A percentile compares a stretch with the other conserved stretches of the same genome.
Evolutionary conservation across 2,329 filamentous ascomycete species (phyloP).

Genomic region (Cordyceps javanica): DNA sequence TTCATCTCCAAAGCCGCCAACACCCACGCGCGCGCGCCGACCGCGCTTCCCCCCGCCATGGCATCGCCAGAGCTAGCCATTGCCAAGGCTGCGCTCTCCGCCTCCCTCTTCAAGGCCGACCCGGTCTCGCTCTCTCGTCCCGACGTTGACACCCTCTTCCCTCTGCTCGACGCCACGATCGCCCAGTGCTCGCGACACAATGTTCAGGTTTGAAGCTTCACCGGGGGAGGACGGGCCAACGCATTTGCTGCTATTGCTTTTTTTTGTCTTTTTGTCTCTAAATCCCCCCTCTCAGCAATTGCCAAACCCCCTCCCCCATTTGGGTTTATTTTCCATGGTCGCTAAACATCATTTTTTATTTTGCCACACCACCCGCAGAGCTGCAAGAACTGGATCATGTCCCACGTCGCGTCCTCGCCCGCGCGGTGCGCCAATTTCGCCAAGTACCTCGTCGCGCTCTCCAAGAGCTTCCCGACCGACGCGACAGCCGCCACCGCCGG

Average conservation of each 20-base stretch:
- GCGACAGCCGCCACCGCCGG: too few species aligned
- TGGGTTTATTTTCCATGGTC: not conserved
- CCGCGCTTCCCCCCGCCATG: conserved; percentile 38
- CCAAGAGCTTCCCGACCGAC: conserved; percentile 36
- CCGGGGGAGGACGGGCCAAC: not conserved
- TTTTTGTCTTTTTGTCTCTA: too few species aligned
- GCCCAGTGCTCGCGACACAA: conserved; percentile 70
- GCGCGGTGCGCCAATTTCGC: conserved; percentile 61
- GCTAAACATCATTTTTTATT: conserved; percentile 14
- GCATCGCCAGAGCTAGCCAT: conserved; percentile 65
- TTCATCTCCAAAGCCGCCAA: not conserved
- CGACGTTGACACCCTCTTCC: conserved; percentile 64
- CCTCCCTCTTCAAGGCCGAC: conserved; percentile 67
- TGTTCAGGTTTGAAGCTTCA: conserved; percentile 72
- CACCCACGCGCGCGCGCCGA: too few species aligned
- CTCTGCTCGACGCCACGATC: conserved; percentile 57
- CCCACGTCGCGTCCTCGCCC: conserved; percentile 62
- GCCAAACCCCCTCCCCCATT: not conserved
- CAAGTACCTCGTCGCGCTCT: conserved; percentile 68
- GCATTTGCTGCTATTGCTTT: not conserved
- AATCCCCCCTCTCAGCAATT: not conserved
- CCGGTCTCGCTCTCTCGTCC: conserved; percentile 62
- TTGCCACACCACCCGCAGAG: conserved; percentile 50
- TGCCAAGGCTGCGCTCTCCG: conserved; percentile 71
- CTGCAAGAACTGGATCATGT: conserved; percentile 81